phyloP scores from a whole-genome alignment of 768 basidiomycete genomes.

The Psilocybe azurescens region DNA sequence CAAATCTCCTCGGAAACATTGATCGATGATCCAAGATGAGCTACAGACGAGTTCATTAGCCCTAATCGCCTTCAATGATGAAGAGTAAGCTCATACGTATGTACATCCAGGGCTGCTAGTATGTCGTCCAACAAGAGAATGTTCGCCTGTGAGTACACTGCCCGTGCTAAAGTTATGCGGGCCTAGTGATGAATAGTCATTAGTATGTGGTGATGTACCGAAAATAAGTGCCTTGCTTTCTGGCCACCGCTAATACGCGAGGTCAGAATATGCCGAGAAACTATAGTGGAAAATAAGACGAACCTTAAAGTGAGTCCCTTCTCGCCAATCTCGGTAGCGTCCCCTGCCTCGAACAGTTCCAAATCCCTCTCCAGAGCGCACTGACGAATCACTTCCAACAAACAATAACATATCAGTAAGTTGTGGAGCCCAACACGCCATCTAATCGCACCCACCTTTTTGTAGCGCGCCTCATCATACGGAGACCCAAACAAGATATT shows the following conservation, averaged over 20 bases:
- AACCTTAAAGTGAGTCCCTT: conserved; percentile 17
- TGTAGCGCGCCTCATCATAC: conserved; percentile 78
- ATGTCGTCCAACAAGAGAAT: conserved; percentile 78
- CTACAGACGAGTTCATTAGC: conserved; percentile 37
- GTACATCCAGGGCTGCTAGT: conserved; percentile 59
- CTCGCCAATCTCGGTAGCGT: conserved; percentile 15
- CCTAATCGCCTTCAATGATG: neutral
- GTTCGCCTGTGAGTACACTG: conserved; percentile 53
- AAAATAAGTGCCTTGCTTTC: conserved; percentile 1
- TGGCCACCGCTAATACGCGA: conserved; percentile 8
- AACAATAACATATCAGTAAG: neutral
- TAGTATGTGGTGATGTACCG: too few species aligned
- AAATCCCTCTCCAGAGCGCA: conserved; percentile 73
- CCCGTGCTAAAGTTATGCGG: conserved; percentile 47
- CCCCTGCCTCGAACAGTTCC: conserved; percentile 18
- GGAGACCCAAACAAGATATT: conserved; percentile 82
- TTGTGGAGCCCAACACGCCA: too few species aligned
- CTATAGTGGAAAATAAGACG: neutral
- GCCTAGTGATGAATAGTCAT: conserved; percentile 33
- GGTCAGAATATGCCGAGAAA: too few species aligned
- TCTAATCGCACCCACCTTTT: conserved; percentile 35
- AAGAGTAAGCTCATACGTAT: conserved; percentile 25
- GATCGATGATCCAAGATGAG: conserved; percentile 76
- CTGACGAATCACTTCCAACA: conserved; percentile 40
- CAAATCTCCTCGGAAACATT: conserved; percentile 79